Conservation (phyloP, 345 rosid genomes). For the Carallia brachiata region DNA sequence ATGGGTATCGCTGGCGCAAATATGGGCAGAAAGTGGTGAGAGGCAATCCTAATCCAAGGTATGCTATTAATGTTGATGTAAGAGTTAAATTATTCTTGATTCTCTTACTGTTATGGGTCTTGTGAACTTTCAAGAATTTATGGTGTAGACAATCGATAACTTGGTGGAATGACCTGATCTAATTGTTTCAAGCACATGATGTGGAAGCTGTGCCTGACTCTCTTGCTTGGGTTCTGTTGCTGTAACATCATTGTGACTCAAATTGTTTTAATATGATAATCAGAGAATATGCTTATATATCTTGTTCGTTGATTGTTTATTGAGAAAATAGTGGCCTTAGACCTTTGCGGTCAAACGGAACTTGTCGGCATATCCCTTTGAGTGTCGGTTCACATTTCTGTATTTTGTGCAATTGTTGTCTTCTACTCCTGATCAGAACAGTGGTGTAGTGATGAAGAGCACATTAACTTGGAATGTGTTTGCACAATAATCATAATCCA, state of each 20-base stretch:
- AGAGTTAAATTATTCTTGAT: neutral
- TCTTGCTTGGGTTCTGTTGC: neutral
- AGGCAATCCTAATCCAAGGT: conserved; percentile 99
- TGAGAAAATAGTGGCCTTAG: no score
- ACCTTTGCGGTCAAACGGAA: neutral
- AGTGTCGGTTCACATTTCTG: neutral
- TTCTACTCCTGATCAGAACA: no score
- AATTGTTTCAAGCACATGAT: conserved; percentile 1
- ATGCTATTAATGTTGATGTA: conserved; percentile 2
- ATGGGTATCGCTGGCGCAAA: conserved; percentile 99
- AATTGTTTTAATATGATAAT: neutral
- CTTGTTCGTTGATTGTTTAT: no score
- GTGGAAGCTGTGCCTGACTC: neutral
- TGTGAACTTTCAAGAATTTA: neutral
- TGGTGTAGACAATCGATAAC: neutral
- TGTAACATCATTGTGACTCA: neutral
- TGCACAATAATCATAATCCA: no score
- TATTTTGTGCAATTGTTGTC: neutral
- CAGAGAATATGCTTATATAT: neutral
- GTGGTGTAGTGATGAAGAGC: no score
- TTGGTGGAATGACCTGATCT: neutral
- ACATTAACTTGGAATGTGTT: no score
- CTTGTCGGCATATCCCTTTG: neutral
- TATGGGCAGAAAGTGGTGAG: conserved; percentile 99
- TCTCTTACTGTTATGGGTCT: neutral